A percentile compares a stretch with the other conserved stretches of the same genome.
phyloP scores from a whole-genome alignment of 805 yeast genomes.

The Yarrowia porcina region DNA sequence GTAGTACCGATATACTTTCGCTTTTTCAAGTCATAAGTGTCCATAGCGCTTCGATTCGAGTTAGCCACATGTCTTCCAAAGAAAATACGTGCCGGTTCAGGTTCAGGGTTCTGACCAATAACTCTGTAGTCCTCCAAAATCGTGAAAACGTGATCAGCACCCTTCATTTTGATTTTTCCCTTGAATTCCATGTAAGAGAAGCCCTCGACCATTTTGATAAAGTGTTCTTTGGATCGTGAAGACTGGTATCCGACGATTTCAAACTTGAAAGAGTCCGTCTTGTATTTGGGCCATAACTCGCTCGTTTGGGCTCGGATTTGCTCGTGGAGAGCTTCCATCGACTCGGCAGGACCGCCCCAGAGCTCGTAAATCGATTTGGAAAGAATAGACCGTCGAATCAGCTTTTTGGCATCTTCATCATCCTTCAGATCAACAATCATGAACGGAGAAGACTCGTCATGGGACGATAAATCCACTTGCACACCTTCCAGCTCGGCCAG shows the following conservation, averaged over 20 bases:
- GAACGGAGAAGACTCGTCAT: conserved; percentile 63
- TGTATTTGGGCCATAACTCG: conserved; percentile 39
- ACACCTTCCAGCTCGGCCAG: conserved; percentile 65
- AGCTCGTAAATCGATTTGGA: conserved; percentile 75
- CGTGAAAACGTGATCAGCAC: conserved; percentile 67
- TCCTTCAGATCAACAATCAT: conserved; percentile 60
- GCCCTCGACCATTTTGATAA: conserved; percentile 63
- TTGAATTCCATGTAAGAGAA: conserved; percentile 67
- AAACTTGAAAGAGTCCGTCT: conserved; percentile 64
- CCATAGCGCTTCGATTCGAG: conserved; percentile 62
- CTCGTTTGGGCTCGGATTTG: conserved; percentile 41
- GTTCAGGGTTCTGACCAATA: conserved; percentile 43
- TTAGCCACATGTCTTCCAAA: conserved; percentile 77
- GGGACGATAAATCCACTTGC: conserved; percentile 54
- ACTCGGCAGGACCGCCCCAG: conserved; percentile 65
- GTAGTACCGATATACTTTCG: conserved; percentile 93
- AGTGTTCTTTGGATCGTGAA: conserved; percentile 49
- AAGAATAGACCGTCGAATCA: conserved; percentile 66
- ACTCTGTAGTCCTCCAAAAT: conserved; percentile 68
- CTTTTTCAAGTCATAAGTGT: conserved; percentile 73
- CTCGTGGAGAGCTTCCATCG: conserved; percentile 56
- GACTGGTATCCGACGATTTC: conserved; percentile 79
- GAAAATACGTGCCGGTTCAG: conserved; percentile 54
- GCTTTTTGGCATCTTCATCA: conserved; percentile 62
- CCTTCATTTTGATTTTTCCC: conserved; percentile 75